Percentiles rank a stretch among this genome's conserved stretches.
phyloP scores from a whole-genome alignment of 1,284 basidiomycete genomes.

The Trichosporon inkin region DNA sequence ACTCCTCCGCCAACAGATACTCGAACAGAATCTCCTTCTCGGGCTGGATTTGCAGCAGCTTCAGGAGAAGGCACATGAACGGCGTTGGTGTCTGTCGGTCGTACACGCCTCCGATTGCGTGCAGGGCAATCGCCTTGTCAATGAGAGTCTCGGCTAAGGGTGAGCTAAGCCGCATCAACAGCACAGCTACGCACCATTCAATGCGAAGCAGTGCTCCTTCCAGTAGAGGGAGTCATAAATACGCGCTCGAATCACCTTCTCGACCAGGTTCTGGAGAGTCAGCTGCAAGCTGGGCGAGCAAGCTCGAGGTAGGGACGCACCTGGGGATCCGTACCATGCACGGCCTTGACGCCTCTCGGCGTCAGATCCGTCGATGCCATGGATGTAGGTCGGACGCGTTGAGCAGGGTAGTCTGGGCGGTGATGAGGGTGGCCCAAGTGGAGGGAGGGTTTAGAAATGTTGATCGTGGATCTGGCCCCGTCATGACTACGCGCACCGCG shows the following conservation, averaged over 20 bases:
- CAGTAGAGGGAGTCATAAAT: conserved; percentile 95
- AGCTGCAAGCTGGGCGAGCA: neutral
- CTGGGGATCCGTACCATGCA: conserved; percentile 94
- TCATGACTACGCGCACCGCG: too few species aligned
- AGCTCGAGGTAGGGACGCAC: conserved; percentile 49
- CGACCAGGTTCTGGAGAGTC: conserved; percentile 73
- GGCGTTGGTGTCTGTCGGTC: conserved; percentile 82
- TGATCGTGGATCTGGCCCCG: too few species aligned
- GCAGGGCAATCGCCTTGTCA: conserved; percentile 80
- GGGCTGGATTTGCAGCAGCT: conserved; percentile 93
- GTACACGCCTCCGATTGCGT: conserved; percentile 86
- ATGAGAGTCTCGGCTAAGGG: conserved; percentile 80
- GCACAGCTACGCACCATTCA: conserved; percentile 63
- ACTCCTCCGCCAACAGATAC: conserved; percentile 90
- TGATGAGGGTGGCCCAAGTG: neutral
- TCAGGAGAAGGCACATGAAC: conserved; percentile 85
- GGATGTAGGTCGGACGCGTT: neutral
- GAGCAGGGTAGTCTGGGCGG: too few species aligned
- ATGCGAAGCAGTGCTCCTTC: conserved; percentile 94
- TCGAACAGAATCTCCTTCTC: conserved; percentile 94
- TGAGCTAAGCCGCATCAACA: neutral
- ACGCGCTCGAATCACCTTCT: conserved; percentile 90
- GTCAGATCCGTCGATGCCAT: conserved; percentile 17
- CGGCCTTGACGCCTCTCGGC: conserved; percentile 42
- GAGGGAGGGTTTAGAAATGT: neutral